Base-by-base conservation (phyloP, 1,284 basidiomycete species). In the Tylopilus orsonianus region DNA sequence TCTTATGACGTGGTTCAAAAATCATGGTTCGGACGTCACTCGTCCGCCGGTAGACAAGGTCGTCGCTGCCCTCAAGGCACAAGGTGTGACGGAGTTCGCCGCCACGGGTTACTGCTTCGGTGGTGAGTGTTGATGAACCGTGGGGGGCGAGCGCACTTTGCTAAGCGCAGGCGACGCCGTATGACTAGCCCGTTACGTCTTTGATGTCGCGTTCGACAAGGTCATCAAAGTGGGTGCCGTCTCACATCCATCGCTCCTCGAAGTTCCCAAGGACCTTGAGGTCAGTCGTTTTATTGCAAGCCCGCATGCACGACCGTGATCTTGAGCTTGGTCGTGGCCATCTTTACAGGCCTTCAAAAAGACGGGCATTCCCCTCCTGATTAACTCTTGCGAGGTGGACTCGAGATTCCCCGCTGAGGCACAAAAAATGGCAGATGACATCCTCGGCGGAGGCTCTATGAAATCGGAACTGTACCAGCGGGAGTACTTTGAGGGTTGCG, bases 61-160 rank as follows among this genome's bases (percentile, higher is more conserved):
- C 48, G 72, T 87, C 35, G 65, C 63, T 2, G 78, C 71, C 0
- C 74, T 89, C 41, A 81, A 80, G 58, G 75, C 66, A 13, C 61
- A 76, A 46, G 86, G 87, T 1, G 71, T 88, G 26, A 79, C 72
- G 4, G 59, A 64, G 18, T 77, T 87, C 50, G 83, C 72, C 12
- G 83, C 80, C 1, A 80, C 77, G 1, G 85, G 85, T 0, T 89
- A 81, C 68, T 90, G 87, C 71, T 84, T 80, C 50, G 87, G 87
- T 32, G 86, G 80, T 74, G 55, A 55, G 70, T 64, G n/a, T 30
- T 13, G 29, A 30, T 4, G 8, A 9, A 13, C 8, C 14, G 14
- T 14, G 8, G 29, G 29, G 22, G 8, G 30, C 3, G n/a, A 20
- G 16, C 8, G 8, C 23, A 9, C 23, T 44, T 44, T 36, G 32